Evolutionary conservation across 768 basidiomycete species (phyloP), one percentile per base, ranked within the genome.

Genomic region (Russula sp.): DNA sequence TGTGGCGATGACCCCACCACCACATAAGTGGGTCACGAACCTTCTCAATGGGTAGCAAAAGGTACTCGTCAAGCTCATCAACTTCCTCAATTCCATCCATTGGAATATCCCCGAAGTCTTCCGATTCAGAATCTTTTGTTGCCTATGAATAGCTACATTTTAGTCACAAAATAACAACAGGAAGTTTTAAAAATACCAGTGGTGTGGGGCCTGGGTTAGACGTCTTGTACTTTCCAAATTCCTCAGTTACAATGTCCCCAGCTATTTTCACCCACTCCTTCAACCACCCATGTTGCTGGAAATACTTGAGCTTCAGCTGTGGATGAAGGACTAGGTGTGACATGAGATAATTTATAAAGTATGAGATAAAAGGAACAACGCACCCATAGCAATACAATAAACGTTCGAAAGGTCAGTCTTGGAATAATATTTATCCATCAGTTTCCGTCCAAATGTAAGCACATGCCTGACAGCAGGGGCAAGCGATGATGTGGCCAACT

Each of bases 301-400:
- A 55, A 5, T 55, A 55, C 18, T 32, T 42, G 29, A 55, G 53
- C 7, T 55, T 55, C 1, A 42, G 29, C 5, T 55, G 53, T 3
- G 41, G 53, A 18, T 55, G 53, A 5, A 55, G 53, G 7, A 55
- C 53, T 55, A 16, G 1, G 7, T 6, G 32, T 13, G 11, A 7
- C 4, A 10, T 25, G 11, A 13, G 22, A 7, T 1, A 16, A 42
- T 25, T 16, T 1, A 39, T 3, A 20, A 14, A 18, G 29, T n/a
- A n/a, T n/a, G 13, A 22, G 2, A 16, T 2, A 43, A 18, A 3
- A 16, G 1, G 3, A 3, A 38, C 8, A 29, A 32, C 38, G 5
- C 34, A 55, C 54, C 42, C 54, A 55, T 55, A 9, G 41, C 41
- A 55, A 55, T 45, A 2, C 32, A 7, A 35, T 55, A 45, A 2